A percentile compares a stretch with the other conserved stretches of the same genome.
Conservation (phyloP, 768 basidiomycete species). For the Hortiboletus campestris region DNA sequence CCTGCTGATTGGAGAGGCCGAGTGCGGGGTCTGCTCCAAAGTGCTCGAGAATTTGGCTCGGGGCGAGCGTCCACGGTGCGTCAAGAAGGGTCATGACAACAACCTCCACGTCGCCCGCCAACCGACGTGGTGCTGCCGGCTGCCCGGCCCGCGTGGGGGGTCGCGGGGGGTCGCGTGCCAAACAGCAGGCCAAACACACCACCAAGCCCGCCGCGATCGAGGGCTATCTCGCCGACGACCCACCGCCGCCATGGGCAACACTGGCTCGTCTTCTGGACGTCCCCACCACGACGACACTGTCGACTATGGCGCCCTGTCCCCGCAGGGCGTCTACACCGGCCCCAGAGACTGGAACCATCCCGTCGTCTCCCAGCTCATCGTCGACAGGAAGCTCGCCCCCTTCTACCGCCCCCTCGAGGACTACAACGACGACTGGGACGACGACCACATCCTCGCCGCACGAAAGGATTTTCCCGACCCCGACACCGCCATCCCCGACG, state of each 20-base stretch:
- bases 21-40: slow-evolving; percentile 60
- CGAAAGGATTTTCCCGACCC: slow-evolving; percentile 65
- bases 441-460: slow-evolving; percentile 80
- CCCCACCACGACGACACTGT: slow-evolving; percentile 78
- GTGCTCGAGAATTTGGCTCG: slow-evolving; percentile 67
- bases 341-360: slow-evolving; percentile 86
- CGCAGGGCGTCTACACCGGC: slow-evolving; percentile 85
- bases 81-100: slow-evolving; percentile 47
- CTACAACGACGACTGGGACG: slow-evolving; percentile 85
- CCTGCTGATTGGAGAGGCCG: slow-evolving; percentile 69
- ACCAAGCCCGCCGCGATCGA: slow-evolving; percentile 5
- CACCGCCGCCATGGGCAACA: slow-evolving; percentile 67
- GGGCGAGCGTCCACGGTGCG: slow-evolving; percentile 74
- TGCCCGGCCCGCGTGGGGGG: slow-evolving; percentile 13
- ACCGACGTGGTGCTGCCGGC: slow-evolving; percentile 6
- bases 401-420: slow-evolving; percentile 97
- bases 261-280: slow-evolving; percentile 70
- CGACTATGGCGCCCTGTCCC: slow-evolving; percentile 77
- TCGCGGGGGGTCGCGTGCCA: slow-evolving; percentile 17
- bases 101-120: background rate
- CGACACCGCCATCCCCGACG: slow-evolving; percentile 43
- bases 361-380: slow-evolving; percentile 83
- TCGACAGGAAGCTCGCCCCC: slow-evolving; percentile 85
- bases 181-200: slow-evolving; percentile 23
- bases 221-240: background rate